Evolutionary conservation across 805 yeast genomes (phyloP), one percentile per base, ranked within the genome.

Genomic region (Saturnispora sekii): DNA sequence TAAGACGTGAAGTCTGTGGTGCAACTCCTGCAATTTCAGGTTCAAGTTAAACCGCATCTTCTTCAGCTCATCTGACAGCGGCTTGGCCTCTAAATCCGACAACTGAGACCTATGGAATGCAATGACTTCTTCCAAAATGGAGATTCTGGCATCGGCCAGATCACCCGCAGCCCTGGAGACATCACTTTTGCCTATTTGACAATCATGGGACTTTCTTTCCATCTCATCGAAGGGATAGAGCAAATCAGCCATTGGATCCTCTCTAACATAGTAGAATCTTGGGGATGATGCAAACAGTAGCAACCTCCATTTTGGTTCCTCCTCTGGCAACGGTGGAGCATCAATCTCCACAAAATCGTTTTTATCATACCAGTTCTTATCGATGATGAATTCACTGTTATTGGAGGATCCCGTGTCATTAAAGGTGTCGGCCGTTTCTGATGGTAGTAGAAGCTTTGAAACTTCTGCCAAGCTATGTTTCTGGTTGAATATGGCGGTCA

Each of bases 311-410:
- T 10, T 53, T 36, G 47, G 80, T 10, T 50, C 57, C 32, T 66
- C 53, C 41, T 51, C 66, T 48, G 56, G 65, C 5, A 65, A 59
- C 1, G 67, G 52, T 5, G 74, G 70, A 40, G 70, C 64, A 48
- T 82, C 84, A 36, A 87, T 56, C 53, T 88, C 96, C 10, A 75
- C 65, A 53, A 75, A 88, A 58, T 88, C 96, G 46, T 83, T 82
- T 17, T 68, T 62, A 55, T 87, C 94, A 40, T 76, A 67, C 96
- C 96, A 88, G 3, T 45, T 48, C 21, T 48, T 37, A 35, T 53
- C 57, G 31, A 46, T 39, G 3, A 37, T 29, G 2, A 51, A 56
- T 3, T 49, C 55, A 31, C 51, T 50, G 17, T 37, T 41, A 4
- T 39, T 26, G 3, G 52, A 47, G 1, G 59, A 47, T 3, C 48